phyloP scores from a whole-genome alignment of 176 grass and related monocot species.

The Tuctoria greenei region DNA sequence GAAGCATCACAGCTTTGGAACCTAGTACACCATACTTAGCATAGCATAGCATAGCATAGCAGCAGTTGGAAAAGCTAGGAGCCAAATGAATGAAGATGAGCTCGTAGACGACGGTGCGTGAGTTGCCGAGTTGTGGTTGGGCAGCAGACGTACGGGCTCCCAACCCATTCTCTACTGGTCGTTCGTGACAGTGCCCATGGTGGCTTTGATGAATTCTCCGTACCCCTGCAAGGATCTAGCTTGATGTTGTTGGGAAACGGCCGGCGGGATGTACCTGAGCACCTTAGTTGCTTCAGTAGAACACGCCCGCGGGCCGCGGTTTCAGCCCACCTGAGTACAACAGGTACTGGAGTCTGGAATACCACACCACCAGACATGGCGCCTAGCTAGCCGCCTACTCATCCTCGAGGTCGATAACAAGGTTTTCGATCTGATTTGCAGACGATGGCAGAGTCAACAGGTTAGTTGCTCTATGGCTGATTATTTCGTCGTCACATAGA shows the following conservation, averaged over 20 bases:
- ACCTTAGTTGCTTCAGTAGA: background rate
- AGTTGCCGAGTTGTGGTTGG: background rate
- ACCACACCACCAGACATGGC: background rate
- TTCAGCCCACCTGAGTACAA: background rate
- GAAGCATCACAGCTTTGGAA: slow-evolving; percentile 47
- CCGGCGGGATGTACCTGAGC: background rate
- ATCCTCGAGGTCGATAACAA: background rate
- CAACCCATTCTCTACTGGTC: background rate
- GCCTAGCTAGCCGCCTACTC: no score
- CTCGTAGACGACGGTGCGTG: background rate
- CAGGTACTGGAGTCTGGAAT: background rate
- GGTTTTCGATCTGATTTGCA: no score
- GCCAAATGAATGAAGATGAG: background rate
- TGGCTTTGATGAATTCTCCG: background rate
- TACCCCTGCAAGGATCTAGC: background rate
- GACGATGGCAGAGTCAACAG: no score
- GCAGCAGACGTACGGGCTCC: background rate
- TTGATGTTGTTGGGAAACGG: background rate
- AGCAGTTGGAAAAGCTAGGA: background rate
- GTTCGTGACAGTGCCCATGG: slow-evolving; percentile 13
- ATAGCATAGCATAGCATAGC: no score
- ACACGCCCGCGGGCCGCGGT: background rate
- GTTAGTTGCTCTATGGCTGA: no score
- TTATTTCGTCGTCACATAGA: no score
- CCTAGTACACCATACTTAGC: background rate